Evolutionary conservation across 176 grass and related monocot genomes (phyloP).

Genomic region (Juncus effusus): DNA sequence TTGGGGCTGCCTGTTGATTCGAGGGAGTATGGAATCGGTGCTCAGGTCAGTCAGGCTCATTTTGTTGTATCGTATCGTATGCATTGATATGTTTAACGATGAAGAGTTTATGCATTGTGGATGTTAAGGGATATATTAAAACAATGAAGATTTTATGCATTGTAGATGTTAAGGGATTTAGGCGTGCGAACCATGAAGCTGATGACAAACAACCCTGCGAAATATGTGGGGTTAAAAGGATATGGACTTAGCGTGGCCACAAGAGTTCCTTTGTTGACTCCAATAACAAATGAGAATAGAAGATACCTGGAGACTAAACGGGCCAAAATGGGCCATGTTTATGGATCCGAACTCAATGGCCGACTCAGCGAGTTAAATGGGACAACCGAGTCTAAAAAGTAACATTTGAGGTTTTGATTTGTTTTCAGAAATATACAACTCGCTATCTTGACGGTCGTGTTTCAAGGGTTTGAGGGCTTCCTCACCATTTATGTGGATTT

Average conservation of each 20-base stretch:
- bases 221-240: constrained; percentile 79
- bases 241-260: constrained; percentile 79
- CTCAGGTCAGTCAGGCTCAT: constrained; percentile 47
- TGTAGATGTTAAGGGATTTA: constrained; percentile 77
- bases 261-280: constrained; percentile 77
- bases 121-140: background rate
- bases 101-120: background rate
- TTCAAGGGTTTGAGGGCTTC: no score
- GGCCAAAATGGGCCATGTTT: constrained; percentile 78
- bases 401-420: no score
- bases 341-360: constrained; percentile 38
- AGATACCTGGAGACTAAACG: constrained; percentile 86
- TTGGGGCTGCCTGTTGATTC: constrained; percentile 89
- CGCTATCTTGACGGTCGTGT: no score
- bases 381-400: no score
- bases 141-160: constrained; percentile 6
- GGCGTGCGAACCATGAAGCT: constrained; percentile 81
- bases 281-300: constrained; percentile 82
- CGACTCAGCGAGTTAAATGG: constrained; percentile 16
- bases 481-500: no score
- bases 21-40: constrained; percentile 77
- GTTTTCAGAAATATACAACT: no score
- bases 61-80: constrained; percentile 10
- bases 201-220: constrained; percentile 89
- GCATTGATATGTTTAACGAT: background rate